Conservation (phyloP, 164 flowering plant species). For the Berberis vulgaris region DNA sequence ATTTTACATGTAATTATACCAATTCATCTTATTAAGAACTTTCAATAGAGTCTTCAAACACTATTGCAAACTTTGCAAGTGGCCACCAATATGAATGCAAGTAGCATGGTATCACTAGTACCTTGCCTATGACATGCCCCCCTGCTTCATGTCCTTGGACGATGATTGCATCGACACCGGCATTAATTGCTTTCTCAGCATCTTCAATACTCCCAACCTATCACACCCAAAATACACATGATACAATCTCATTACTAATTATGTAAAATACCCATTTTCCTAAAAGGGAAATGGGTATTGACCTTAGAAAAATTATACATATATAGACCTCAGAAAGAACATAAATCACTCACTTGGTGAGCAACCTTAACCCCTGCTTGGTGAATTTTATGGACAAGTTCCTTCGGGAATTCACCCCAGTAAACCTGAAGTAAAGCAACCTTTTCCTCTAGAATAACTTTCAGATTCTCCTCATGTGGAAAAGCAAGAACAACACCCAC, state of each 20-base stretch:
- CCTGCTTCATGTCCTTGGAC: constrained; percentile 96
- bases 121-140: constrained; percentile 92
- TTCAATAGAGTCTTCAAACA: no score
- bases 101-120: constrained; percentile 9
- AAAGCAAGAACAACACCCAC: constrained; percentile 72
- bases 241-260: neutral
- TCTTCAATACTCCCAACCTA: constrained; percentile 75
- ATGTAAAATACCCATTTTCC: neutral
- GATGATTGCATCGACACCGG: constrained; percentile 85
- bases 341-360: constrained; percentile 57
- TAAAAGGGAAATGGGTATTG: neutral
- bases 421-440: constrained; percentile 68
- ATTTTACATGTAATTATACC: no score
- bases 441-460: constrained; percentile 65
- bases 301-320: no score
- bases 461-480: constrained; percentile 71
- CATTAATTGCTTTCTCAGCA: constrained; percentile 50
- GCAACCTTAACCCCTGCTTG: constrained; percentile 71
- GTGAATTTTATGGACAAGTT: constrained; percentile 69
- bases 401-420: constrained; percentile 78
- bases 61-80: no score
- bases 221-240: constrained; percentile 4
- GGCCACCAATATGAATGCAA: neutral
- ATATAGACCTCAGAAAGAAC: neutral
- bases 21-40: no score